Percentiles rank a stretch among this genome's conserved stretches.
Conservation (phyloP, 2,329 filamentous ascomycete species). For the Cryphonectria parasitica region DNA sequence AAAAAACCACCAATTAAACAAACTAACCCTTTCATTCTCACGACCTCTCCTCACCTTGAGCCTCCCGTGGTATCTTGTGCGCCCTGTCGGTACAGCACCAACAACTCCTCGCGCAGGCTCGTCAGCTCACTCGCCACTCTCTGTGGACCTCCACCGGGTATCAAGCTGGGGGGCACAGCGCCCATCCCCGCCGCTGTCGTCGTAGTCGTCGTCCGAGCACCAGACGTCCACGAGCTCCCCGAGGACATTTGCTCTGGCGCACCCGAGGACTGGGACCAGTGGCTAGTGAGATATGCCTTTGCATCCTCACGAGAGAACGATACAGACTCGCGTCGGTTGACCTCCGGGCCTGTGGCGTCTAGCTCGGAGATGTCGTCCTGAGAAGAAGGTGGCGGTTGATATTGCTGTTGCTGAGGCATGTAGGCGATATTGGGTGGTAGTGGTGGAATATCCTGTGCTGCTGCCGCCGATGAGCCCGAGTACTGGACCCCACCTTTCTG, state of each 20-base stretch:
- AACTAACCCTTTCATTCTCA: neutral
- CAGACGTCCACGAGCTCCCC: conserved; percentile 21
- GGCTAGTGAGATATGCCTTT: conserved; percentile 14
- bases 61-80: neutral
- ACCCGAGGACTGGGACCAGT: conserved; percentile 14
- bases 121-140: conserved; percentile 6
- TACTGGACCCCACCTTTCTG: conserved; percentile 4
- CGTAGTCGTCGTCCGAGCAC: conserved; percentile 1
- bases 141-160: neutral
- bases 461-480: neutral
- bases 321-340: neutral
- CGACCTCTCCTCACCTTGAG: neutral
- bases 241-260: conserved; percentile 7
- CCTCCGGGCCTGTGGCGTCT: neutral
- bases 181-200: neutral
- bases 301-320: conserved; percentile 17
- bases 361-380: neutral
- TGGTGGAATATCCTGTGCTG: conserved; percentile 12
- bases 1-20: neutral
- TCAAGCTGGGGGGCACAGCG: neutral
- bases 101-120: conserved; percentile 10
- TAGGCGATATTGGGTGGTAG: conserved; percentile 15
- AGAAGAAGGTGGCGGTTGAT: neutral
- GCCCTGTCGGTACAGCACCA: conserved; percentile 8
- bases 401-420: conserved; percentile 9